Evolutionary conservation across 805 yeast genomes (phyloP).

Genomic region (Monosporozyma yasuniensis): DNA sequence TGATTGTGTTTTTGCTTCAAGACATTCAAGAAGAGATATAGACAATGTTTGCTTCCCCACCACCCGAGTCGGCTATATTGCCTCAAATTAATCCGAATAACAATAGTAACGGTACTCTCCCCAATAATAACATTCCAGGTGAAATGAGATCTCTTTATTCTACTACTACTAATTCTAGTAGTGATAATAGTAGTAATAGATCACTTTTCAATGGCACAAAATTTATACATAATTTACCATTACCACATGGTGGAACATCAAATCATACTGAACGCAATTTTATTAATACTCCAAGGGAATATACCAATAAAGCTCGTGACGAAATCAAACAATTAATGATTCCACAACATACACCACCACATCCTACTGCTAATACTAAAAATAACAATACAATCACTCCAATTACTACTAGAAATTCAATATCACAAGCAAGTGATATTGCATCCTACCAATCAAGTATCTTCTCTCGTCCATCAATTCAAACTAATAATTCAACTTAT

Average conservation of each 20-base stretch:
- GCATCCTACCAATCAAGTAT: slow-evolving; percentile 9
- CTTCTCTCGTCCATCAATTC: slow-evolving; percentile 6
- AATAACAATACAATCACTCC: background rate
- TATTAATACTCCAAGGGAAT: slow-evolving; percentile 28
- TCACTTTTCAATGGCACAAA: background rate
- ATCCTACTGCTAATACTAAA: too few species aligned
- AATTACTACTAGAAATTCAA: background rate
- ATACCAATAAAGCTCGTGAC: slow-evolving; percentile 25
- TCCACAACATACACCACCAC: background rate
- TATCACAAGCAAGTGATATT: background rate
- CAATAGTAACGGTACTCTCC: background rate
- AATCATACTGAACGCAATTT: slow-evolving; percentile 7
- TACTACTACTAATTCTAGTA: background rate
- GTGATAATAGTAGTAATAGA: background rate
- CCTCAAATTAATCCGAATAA: background rate
- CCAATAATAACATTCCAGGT: background rate
- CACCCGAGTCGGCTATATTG: background rate
- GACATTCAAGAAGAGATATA: too few species aligned
- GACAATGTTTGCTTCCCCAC: background rate
- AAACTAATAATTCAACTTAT: background rate
- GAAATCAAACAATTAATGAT: slow-evolving; percentile 22
- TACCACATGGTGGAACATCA: background rate
- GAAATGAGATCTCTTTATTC: background rate
- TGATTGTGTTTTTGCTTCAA: too few species aligned
- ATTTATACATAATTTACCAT: background rate